Evolutionary conservation across 1,139 yeast species (phyloP).

Genomic region (Zygoascus hellenicus): DNA sequence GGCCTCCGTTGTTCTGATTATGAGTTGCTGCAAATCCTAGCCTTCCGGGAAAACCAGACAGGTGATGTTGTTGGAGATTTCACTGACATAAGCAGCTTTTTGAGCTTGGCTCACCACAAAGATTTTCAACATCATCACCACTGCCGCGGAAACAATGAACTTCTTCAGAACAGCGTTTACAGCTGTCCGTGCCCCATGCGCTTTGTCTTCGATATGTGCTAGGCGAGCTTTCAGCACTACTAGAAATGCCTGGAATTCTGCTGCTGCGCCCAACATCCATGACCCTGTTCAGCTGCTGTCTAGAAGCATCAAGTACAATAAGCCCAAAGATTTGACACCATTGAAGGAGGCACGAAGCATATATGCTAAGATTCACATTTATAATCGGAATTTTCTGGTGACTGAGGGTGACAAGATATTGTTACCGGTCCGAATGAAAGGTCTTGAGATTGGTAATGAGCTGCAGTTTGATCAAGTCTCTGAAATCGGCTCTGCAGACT

Average conservation of each 20-base stretch:
- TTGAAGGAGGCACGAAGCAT: slow-evolving; percentile 58
- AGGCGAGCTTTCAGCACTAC: no score
- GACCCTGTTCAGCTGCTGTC: slow-evolving; percentile 14
- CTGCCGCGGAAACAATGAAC: no score
- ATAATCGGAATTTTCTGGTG: slow-evolving; percentile 80
- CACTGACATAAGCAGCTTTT: no score
- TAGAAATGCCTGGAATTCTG: not conserved
- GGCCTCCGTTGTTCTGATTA: no score
- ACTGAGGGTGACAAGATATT: slow-evolving; percentile 84
- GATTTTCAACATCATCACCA: no score
- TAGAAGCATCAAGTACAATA: slow-evolving; percentile 21
- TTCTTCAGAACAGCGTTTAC: no score
- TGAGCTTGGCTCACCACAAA: no score
- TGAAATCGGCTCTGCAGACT: slow-evolving; percentile 79
- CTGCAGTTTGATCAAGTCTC: slow-evolving; percentile 68
- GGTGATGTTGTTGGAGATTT: no score
- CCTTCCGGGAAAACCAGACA: no score
- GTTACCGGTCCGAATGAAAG: slow-evolving; percentile 69
- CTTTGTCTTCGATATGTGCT: no score
- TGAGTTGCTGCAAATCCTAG: no score
- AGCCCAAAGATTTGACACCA: slow-evolving; percentile 42
- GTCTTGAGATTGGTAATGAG: slow-evolving; percentile 75
- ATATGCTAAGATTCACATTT: slow-evolving; percentile 78
- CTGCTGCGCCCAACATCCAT: not conserved
- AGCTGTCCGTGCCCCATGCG: no score